A percentile compares a stretch with the other conserved stretches of the same genome.
Evolutionary conservation across 2,329 filamentous ascomycete species (phyloP).

Genomic region (Paraphoma chrysanthemicola): DNA sequence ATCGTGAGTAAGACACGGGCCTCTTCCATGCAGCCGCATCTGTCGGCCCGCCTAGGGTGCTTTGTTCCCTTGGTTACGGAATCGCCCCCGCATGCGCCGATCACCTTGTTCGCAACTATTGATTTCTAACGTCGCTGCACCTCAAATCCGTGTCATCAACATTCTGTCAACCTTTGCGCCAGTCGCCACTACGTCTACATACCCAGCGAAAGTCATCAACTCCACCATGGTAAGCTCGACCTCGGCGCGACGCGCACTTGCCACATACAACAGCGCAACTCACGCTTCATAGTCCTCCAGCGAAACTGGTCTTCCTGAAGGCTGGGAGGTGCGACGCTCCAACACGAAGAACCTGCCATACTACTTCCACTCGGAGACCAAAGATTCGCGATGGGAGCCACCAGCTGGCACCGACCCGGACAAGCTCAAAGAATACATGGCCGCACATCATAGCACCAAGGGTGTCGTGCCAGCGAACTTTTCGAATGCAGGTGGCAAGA

Average conservation of each 20-base stretch:
- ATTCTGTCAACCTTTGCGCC: conserved; percentile 2
- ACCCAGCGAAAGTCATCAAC: background rate
- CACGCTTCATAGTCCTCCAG: conserved; percentile 34
- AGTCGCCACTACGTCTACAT: conserved; percentile 1
- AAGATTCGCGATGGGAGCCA: conserved; percentile 94
- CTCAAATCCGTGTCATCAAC: conserved; percentile 6
- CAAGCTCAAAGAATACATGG: conserved; percentile 94
- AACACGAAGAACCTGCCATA: conserved; percentile 99
- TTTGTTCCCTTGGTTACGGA: conserved; percentile 6
- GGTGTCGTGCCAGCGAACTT: conserved; percentile 51
- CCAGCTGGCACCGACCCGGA: conserved; percentile 87
- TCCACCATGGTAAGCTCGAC: conserved; percentile 37
- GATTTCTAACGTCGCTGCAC: conserved; percentile 16
- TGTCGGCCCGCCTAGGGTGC: conserved; percentile 9
- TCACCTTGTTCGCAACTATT: conserved; percentile 2
- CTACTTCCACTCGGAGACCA: conserved; percentile 90
- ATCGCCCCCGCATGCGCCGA: conserved; percentile 9
- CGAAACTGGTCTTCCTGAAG: conserved; percentile 72
- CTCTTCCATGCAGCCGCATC: conserved; percentile 7
- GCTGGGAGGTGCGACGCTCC: conserved; percentile 96
- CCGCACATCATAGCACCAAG: conserved; percentile 75
- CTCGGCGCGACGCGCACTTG: conserved; percentile 2
- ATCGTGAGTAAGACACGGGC: background rate
- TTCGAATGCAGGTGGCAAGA: conserved; percentile 70
- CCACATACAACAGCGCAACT: conserved; percentile 14